Base-by-base conservation (phyloP, 1,139 yeast species). In the Blastobotrys capitulatus region DNA sequence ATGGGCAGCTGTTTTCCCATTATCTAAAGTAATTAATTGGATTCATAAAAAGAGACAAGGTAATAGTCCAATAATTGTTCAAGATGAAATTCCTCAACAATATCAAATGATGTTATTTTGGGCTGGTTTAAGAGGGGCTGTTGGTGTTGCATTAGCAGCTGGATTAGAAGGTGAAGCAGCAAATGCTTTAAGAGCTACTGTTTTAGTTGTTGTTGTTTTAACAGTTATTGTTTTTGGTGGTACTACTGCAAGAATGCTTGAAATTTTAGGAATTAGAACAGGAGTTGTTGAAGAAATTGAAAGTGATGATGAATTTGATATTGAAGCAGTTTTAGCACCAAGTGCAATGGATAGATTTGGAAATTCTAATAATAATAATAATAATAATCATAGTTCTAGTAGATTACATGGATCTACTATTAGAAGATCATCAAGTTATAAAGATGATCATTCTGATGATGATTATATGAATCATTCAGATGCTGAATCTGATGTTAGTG, bases 91-190 rank as follows among this genome's bases (percentile, higher is more conserved):
- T 53, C 92, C 96, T 20, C 94, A 88, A 60, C 88, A 86, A 52
- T 94, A 94, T 67, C 98, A 94, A 69, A 88, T 90, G 88, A 92
- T 94, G 98, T 87, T 94, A 44, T 94, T 94, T 68, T 94, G 99
- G 99, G 98, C 98, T 1, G 99, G 99, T 6, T 74, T 94, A 52
- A 77, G 99, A 63, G 99, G 99, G 52, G 99, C 99, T 0, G 99
- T 94, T 34, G 99, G 99, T 57, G 99, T 94, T 2, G 99, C 98
- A 0, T 76, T 94, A 61, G 98, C 98, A 0, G 90, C 95, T 81
- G 98, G 98, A 2, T 73, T 94, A 45, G 95, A 87, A 67, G 98
- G 98, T 53, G 97, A 90, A 63, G 83, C 88, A 49, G 94, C 92
- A 56, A 83, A 86, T 68, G 83, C 96, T 0, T 70, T 94, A 48